A percentile compares a stretch with the other conserved stretches of the same genome.
Evolutionary conservation across 345 rosid species (phyloP).

Genomic region (Orychophragmus violaceus): DNA sequence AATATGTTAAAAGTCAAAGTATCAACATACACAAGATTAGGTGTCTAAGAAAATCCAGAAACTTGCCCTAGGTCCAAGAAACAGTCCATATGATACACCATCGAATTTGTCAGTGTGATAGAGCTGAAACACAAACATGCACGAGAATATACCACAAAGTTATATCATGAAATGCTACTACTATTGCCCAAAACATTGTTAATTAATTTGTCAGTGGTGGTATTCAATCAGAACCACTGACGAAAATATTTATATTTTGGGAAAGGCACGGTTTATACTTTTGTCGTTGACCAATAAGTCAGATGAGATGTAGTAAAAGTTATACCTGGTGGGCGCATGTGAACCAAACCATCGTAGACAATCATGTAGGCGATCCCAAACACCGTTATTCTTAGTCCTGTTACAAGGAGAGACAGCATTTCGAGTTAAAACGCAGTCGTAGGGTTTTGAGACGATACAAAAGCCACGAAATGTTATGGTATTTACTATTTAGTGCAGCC

Average conservation of each 20-base stretch:
- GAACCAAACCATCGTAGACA: slow-evolving; percentile 91
- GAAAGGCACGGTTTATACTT: neutral
- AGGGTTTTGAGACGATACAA: neutral
- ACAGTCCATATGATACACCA: slow-evolving; percentile 91
- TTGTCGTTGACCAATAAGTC: neutral
- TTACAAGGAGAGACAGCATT: neutral
- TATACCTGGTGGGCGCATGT: slow-evolving; percentile 78
- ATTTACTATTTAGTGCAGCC: neutral
- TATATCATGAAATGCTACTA: neutral
- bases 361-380: slow-evolving; percentile 99
- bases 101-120: slow-evolving; percentile 85
- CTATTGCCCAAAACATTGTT: neutral
- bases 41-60: neutral
- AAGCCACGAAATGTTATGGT: neutral
- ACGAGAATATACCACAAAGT: neutral
- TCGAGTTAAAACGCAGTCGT: neutral
- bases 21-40: neutral
- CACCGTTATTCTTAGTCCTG: slow-evolving; percentile 87
- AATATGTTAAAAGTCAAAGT: neutral
- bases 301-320: neutral
- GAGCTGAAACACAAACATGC: slow-evolving; percentile 40
- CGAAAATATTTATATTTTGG: neutral
- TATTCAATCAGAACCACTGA: neutral
- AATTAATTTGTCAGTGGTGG: neutral
- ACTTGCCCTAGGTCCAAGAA: slow-evolving; percentile 78